Conservation (phyloP, 1,284 basidiomycete genomes). For the Trichosporon sp. region DNA sequence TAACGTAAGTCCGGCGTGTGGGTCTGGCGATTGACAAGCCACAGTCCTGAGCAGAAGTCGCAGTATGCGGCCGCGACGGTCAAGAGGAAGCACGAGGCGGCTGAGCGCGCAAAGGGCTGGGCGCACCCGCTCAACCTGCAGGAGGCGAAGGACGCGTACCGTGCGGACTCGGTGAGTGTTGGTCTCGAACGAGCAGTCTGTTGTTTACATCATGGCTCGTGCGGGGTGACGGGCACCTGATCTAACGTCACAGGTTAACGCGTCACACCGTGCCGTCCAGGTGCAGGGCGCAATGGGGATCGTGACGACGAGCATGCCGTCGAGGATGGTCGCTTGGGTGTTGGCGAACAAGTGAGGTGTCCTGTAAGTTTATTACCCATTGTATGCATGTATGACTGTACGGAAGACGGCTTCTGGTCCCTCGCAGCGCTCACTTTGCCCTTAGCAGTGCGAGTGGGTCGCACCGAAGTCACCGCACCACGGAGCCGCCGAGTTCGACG, state of each 20-base stretch:
- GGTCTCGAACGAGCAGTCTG: slow-evolving; percentile 1
- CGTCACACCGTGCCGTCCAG: slow-evolving; percentile 7
- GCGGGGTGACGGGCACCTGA: not conserved
- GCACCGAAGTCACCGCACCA: not conserved
- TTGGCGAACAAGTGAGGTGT: not conserved
- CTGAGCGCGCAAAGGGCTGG: slow-evolving; percentile 5
- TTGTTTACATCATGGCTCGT: not conserved
- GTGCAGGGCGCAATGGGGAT: slow-evolving; percentile 17
- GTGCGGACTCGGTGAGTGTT: slow-evolving; percentile 26
- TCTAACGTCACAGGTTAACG: slow-evolving; percentile 4
- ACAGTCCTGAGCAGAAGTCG: slow-evolving; percentile 18
- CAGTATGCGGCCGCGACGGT: slow-evolving; percentile 10
- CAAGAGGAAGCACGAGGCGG: slow-evolving; percentile 4
- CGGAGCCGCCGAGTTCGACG: not conserved
- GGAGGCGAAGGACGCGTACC: slow-evolving; percentile 30
- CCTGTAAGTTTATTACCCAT: not conserved
- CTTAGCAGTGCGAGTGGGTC: not conserved
- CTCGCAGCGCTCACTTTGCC: not conserved
- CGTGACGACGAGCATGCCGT: slow-evolving; percentile 16
- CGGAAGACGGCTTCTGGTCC: not conserved
- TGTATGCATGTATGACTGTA: slow-evolving; percentile 4
- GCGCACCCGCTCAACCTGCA: slow-evolving; percentile 27
- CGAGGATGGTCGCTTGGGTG: slow-evolving; percentile 17
- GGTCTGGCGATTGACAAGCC: not conserved
- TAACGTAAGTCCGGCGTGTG: slow-evolving; percentile 14